Base-by-base conservation (phyloP, 345 rosid species). In the Eucalyptus melliodora region DNA sequence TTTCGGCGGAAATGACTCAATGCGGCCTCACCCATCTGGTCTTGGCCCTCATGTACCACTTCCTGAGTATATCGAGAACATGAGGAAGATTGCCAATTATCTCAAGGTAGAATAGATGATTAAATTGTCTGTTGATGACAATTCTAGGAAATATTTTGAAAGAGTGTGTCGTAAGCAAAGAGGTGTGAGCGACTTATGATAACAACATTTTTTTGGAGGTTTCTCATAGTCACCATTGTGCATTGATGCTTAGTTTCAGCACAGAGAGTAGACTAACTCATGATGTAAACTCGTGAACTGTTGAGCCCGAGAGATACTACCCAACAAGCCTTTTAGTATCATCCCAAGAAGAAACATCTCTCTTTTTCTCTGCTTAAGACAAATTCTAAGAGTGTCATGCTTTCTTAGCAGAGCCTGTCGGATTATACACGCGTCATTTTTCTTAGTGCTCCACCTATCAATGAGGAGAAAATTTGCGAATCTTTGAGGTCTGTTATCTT, bases 1-100 rank as follows among this genome's bases (percentile, higher is more conserved):
- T 92, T 97, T 97, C 21, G 99, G 99, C 83, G 99, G 99, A 72
- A 97, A 97, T 62, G 99, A 97, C 91, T 97, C 99, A 45, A 91
- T 88, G 94, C 91, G 72, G 16, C 95, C 98, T 89, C 94, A 93
- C 89, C 92, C 98, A 23, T 92, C 94, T 80, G 97, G 96, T 53
- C 88, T 92, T 6, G 97, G 98, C 40, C 95, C 98, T 87, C 99
- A 97, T 91, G 99, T 97, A 34, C 99, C 98, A 15, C 93, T 97
- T 44, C 91, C 95, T 7, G 98, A 96, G 89, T 97, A 94, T 77
- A 53, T 90, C 1, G 95, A 93, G 12, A 98, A 98, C 94, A 98
- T 96, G 99, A 94, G 90, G 90, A 96, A 95, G 91, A 97, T 96
- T 60, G 97, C 93, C 11, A 40, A 90, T 24, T 98, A 97, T 90